These are phyloP conservation scores for Wickerhamiella musiphila DNA, from an alignment of 805 yeast genomes.

Conservation along the genomic window DNA sequence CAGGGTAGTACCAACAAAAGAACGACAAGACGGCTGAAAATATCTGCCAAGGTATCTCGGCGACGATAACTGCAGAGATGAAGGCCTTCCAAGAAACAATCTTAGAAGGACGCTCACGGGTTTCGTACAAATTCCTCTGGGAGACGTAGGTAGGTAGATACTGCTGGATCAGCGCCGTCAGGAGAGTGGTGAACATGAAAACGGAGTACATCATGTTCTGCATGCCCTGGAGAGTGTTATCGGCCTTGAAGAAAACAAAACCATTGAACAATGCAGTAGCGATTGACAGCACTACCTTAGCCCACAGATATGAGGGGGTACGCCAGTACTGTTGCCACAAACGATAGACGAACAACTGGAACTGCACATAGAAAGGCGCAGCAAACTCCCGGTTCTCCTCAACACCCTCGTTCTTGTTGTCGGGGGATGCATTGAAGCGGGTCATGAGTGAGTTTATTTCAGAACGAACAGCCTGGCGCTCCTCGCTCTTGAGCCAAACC, in stretches of 20 bases:
- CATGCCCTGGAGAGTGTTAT: constrained; percentile 33
- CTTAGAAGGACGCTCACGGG: constrained; percentile 51
- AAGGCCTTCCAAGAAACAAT: constrained; percentile 57
- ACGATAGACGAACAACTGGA: constrained; percentile 26
- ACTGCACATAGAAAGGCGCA: constrained; percentile 31
- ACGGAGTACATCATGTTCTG: constrained; percentile 43
- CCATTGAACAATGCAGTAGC: constrained; percentile 50
- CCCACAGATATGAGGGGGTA: constrained; percentile 40
- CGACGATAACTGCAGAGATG: constrained; percentile 33
- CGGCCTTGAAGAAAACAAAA: constrained; percentile 48
- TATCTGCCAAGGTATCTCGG: constrained; percentile 45
- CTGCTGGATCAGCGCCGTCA: constrained; percentile 46
- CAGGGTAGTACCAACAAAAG: constrained; percentile 36
- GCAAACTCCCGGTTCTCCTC: constrained; percentile 23
- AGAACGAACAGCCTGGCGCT: constrained; percentile 20
- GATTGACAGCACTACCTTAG: constrained; percentile 36
- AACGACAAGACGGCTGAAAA: constrained; percentile 34
- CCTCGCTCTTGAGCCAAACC: constrained; percentile 38
- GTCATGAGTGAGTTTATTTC: constrained; percentile 23
- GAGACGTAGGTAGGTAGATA: constrained; percentile 40
- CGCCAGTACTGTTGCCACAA: constrained; percentile 35
- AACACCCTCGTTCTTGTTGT: constrained; percentile 9
- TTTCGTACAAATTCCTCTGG: constrained; percentile 48
- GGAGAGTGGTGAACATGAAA: constrained; percentile 39
- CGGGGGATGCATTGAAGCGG: constrained; percentile 17